These are phyloP conservation scores for Trifolium repens DNA, from an alignment of 306 rosid species.

Conservation along the genomic window DNA sequence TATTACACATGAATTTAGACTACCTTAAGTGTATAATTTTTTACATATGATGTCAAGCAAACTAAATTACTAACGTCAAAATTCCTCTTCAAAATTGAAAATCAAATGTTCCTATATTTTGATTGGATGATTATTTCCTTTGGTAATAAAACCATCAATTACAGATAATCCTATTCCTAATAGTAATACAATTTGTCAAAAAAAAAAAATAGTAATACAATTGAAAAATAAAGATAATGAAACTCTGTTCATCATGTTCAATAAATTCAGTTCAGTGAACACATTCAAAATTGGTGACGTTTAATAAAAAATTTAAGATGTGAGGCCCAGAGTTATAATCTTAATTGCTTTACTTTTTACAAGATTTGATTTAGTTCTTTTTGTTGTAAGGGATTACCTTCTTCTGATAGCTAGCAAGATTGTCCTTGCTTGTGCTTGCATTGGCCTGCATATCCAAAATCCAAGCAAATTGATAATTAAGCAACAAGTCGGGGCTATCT, in stretches of 20 bases:
- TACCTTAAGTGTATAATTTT: too few relatives aligned
- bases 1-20: too few relatives aligned
- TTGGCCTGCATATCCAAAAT: conserved; percentile 50
- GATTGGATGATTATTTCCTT: not conserved
- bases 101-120: not conserved
- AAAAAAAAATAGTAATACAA: not conserved
- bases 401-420: too few relatives aligned
- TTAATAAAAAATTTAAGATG: not conserved
- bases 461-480: conserved; percentile 13
- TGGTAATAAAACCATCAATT: not conserved
- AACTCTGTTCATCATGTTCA: conserved; percentile 9
- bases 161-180: not conserved
- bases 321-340: too few relatives aligned
- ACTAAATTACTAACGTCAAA: not conserved
- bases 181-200: too few relatives aligned
- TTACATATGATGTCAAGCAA: not conserved
- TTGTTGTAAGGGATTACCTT: too few relatives aligned
- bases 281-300: not conserved
- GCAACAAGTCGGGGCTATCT: conserved; percentile 12
- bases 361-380: too few relatives aligned
- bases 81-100: not conserved
- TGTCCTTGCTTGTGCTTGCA: conserved; percentile 41
- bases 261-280: conserved; percentile 1
- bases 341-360: too few relatives aligned
- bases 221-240: not conserved